Conservation (phyloP, 305 asterid genomes). For the Fraxinus angustifolia region DNA sequence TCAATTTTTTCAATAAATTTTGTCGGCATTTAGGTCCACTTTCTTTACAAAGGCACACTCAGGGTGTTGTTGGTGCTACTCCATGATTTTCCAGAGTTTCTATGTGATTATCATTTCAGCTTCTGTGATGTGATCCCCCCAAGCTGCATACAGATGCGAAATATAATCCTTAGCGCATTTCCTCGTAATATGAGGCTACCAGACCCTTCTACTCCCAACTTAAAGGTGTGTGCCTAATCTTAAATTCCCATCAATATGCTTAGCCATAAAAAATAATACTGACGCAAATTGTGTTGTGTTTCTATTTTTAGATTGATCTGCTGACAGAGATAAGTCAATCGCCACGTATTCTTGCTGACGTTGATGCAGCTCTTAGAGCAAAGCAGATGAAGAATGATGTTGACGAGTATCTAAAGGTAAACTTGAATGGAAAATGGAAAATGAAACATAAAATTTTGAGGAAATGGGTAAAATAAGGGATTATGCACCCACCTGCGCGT, state of each 20-base stretch:
- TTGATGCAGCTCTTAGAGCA: conserved; percentile 84
- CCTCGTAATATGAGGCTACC: conserved; percentile 99
- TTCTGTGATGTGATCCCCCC: conserved; percentile 99
- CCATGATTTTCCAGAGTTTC: conserved; percentile 98
- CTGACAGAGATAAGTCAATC: conserved; percentile 79
- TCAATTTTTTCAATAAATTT: neutral
- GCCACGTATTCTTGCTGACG: conserved; percentile 91
- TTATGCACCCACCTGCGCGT: neutral
- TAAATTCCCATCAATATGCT: neutral
- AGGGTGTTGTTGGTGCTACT: conserved; percentile 94
- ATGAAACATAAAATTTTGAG: neutral
- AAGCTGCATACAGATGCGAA: conserved; percentile 96
- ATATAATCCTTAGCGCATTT: conserved; percentile 92
- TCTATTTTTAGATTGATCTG: conserved; percentile 63
- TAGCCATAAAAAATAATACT: neutral
- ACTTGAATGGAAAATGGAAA: neutral
- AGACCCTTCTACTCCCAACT: conserved; percentile 94
- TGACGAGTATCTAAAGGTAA: conserved; percentile 97
- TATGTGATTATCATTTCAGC: conserved; percentile 98
- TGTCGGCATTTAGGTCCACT: conserved; percentile 52
- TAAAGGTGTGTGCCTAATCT: conserved; percentile 50
- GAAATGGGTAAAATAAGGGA: neutral
- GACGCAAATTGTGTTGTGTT: conserved; percentile 10
- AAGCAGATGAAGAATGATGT: conserved; percentile 85
- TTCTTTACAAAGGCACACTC: conserved; percentile 89